A percentile compares a stretch with the other conserved stretches of the same genome.
phyloP scores from a whole-genome alignment of 2,329 filamentous ascomycete genomes.

The Ceratocystis ficicola region DNA sequence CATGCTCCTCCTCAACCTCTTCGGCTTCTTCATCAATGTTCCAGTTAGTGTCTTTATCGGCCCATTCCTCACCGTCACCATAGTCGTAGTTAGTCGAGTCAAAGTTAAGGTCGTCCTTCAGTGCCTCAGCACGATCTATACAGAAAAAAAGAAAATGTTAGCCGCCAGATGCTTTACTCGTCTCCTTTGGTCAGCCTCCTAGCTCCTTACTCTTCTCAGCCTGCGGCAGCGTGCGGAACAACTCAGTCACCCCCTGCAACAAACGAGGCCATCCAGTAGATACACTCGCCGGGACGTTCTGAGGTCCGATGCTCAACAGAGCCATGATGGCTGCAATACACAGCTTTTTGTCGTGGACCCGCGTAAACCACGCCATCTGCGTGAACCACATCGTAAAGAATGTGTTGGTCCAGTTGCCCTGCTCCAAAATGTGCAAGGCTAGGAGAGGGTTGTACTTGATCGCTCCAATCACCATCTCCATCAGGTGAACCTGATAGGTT shows the following conservation, averaged over 20 bases:
- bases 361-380: conserved; percentile 81
- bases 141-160: not conserved
- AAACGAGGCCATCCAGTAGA: conserved; percentile 91
- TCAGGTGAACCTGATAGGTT: conserved; percentile 86
- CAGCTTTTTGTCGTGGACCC: conserved; percentile 97
- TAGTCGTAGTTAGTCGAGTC: conserved; percentile 49
- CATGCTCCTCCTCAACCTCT: conserved; percentile 60
- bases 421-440: conserved; percentile 75
- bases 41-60: conserved; percentile 74
- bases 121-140: conserved; percentile 74
- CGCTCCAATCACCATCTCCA: conserved; percentile 98
- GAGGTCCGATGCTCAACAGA: conserved; percentile 64
- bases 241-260: conserved; percentile 70
- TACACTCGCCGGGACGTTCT: conserved; percentile 81
- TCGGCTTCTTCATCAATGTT: conserved; percentile 58
- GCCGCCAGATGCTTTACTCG: too few relatives aligned
- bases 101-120: conserved; percentile 72
- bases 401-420: conserved; percentile 90
- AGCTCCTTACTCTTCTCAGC: conserved; percentile 63
- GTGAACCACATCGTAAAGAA: conserved; percentile 99
- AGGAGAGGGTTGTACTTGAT: conserved; percentile 93
- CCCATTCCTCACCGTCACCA: conserved; percentile 68
- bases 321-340: conserved; percentile 88
- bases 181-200: too few relatives aligned
- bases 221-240: conserved; percentile 82